Evolutionary conservation across 805 yeast genomes (phyloP).

Genomic region (Starmerella bacillaris): DNA sequence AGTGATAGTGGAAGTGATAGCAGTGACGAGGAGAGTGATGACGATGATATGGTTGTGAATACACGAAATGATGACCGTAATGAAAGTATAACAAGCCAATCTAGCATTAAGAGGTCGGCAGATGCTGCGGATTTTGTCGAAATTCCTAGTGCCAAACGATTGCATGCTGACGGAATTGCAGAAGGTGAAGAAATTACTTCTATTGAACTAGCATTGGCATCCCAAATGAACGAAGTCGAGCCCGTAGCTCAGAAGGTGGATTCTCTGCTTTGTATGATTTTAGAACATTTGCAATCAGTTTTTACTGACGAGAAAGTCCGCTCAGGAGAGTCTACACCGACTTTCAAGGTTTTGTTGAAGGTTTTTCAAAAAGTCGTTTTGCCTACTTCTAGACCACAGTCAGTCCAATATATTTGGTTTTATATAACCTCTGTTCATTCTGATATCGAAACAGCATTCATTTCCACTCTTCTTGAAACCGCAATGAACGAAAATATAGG

Average conservation of each 20-base stretch:
- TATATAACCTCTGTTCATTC: constrained; percentile 64
- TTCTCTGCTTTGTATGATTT: constrained; percentile 39
- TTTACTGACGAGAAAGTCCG: constrained; percentile 36
- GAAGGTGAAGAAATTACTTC: constrained; percentile 23
- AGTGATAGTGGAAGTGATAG: constrained; percentile 17
- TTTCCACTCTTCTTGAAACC: constrained; percentile 65
- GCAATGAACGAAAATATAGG: constrained; percentile 56
- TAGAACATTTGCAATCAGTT: constrained; percentile 32
- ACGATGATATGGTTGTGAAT: constrained; percentile 12
- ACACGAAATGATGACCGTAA: constrained; percentile 15
- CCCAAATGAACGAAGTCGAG: constrained; percentile 31
- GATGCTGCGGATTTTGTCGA: constrained; percentile 1
- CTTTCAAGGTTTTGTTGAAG: constrained; percentile 58
- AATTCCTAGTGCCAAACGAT: constrained; percentile 3
- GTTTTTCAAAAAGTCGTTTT: constrained; percentile 65
- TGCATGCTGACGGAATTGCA: constrained; percentile 18
- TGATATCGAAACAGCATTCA: constrained; percentile 67
- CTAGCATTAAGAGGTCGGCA: constrained; percentile 13
- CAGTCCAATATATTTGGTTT: constrained; percentile 71
- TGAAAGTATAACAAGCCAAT: constrained; percentile 9
- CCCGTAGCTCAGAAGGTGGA: constrained; percentile 55
- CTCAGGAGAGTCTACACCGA: constrained; percentile 44
- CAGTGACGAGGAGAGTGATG: constrained; percentile 22
- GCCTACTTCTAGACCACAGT: constrained; percentile 82
- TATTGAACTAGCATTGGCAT: constrained; percentile 22